Evolutionary conservation across 2,329 filamentous ascomycete genomes (phyloP).

Genomic region (Colletotrichum higginsianum): DNA sequence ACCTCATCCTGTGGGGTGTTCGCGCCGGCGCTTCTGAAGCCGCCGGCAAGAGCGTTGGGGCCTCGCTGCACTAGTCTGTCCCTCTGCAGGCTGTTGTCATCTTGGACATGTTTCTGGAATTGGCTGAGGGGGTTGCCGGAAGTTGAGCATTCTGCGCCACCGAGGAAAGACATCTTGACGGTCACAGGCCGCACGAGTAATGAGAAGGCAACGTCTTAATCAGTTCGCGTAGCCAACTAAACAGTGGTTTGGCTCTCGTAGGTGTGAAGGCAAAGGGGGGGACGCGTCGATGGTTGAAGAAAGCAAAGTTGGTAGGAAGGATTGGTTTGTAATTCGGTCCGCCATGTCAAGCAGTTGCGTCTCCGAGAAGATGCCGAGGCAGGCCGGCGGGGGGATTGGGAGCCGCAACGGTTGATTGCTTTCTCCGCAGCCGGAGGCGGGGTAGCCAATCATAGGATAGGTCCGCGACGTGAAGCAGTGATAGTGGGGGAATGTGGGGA

Average conservation of each 20-base stretch:
- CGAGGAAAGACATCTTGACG: conserved; percentile 89
- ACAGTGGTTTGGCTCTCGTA: neutral
- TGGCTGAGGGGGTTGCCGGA: conserved; percentile 96
- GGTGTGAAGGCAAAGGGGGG: neutral
- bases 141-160: conserved; percentile 96
- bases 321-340: conserved; percentile 33
- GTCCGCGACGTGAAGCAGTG: neutral
- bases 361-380: conserved; percentile 42
- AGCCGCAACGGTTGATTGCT: conserved; percentile 26
- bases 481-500: conserved; percentile 23
- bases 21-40: conserved; percentile 81
- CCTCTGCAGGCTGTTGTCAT: conserved; percentile 94
- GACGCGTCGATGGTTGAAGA: conserved; percentile 9
- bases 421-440: conserved; percentile 42
- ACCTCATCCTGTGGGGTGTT: conserved; percentile 83
- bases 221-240: neutral
- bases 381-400: conserved; percentile 37
- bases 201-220: no score
- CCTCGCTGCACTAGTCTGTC: conserved; percentile 87
- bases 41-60: conserved; percentile 78
- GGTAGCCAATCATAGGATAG: conserved; percentile 28
- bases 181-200: conserved; percentile 1
- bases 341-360: conserved; percentile 6
- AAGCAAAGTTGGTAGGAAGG: neutral
- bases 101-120: conserved; percentile 96